phyloP scores from a whole-genome alignment of 2,329 filamentous ascomycete genomes.

The Nannizzia gypsea region DNA sequence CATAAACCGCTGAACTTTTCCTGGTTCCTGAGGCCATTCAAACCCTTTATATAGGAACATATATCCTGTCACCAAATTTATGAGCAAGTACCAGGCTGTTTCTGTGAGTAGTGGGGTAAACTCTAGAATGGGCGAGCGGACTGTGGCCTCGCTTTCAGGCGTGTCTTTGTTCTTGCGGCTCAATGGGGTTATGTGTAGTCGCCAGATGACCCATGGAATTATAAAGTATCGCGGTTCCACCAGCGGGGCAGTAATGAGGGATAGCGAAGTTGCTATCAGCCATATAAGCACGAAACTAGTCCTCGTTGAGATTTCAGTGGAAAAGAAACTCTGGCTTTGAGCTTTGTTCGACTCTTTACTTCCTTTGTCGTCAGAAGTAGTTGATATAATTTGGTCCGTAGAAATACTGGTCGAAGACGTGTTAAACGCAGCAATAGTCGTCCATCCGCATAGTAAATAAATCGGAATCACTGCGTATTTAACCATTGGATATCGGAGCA shows the following conservation, averaged over 20 bases:
- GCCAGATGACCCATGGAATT: slow-evolving; percentile 87
- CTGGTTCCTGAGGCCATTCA: slow-evolving; percentile 47
- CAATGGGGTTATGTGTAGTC: slow-evolving; percentile 56
- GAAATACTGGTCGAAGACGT: slow-evolving; percentile 2
- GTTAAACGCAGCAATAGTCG: slow-evolving; percentile 53
- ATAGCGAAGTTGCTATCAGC: slow-evolving; percentile 60
- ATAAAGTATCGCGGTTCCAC: slow-evolving; percentile 97
- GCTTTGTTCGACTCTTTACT: background rate
- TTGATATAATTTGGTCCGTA: background rate
- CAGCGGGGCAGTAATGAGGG: slow-evolving; percentile 74
- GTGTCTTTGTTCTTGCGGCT: background rate
- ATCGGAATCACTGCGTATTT: slow-evolving; percentile 56
- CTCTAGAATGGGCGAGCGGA: background rate
- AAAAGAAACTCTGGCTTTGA: background rate
- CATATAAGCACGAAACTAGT: slow-evolving; percentile 46
- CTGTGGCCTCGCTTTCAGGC: background rate
- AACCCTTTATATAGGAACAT: slow-evolving; percentile 47
- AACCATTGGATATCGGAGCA: slow-evolving; percentile 54
- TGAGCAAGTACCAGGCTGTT: slow-evolving; percentile 44
- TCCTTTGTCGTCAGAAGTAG: background rate
- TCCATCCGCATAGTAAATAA: slow-evolving; percentile 61
- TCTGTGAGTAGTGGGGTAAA: slow-evolving; percentile 35
- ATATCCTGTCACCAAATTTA: slow-evolving; percentile 44
- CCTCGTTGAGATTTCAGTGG: background rate
- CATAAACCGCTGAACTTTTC: slow-evolving; percentile 48